Percentiles rank a stretch among this genome's conserved stretches.
Evolutionary conservation across 2,329 filamentous ascomycete genomes (phyloP).

Genomic region (Penicillium vulpinum): DNA sequence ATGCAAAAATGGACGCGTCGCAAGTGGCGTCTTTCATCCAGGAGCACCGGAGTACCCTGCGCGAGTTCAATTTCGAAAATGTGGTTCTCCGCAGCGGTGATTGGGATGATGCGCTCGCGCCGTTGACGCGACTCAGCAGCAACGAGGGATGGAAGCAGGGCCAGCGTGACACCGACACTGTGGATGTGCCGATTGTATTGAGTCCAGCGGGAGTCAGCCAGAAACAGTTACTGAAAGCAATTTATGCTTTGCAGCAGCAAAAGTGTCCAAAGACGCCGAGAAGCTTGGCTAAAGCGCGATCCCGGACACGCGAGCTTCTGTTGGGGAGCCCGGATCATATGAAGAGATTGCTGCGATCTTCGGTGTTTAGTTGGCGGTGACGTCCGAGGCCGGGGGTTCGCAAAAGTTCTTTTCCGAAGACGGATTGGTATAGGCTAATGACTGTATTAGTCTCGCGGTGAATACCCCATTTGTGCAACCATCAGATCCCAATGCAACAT

Average conservation of each 20-base stretch:
- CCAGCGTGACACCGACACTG: constrained; percentile 31
- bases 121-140: constrained; percentile 53
- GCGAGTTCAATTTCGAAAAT: constrained; percentile 78
- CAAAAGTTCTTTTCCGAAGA: constrained; percentile 7
- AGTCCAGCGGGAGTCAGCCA: constrained; percentile 28
- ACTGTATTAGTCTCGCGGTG: constrained; percentile 11
- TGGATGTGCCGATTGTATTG: constrained; percentile 42
- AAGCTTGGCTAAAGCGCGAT: constrained; percentile 25
- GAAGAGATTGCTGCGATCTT: constrained; percentile 30
- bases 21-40: constrained; percentile 60
- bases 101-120: constrained; percentile 81
- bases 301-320: constrained; percentile 28
- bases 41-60: constrained; percentile 65
- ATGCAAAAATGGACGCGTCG: neutral
- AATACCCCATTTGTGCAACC: constrained; percentile 19
- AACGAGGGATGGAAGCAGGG: constrained; percentile 42
- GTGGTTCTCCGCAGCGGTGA: constrained; percentile 68
- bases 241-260: constrained; percentile 27
- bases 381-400: constrained; percentile 3
- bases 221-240: constrained; percentile 26
- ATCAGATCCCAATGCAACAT: constrained; percentile 2
- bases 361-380: constrained; percentile 28
- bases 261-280: constrained; percentile 6
- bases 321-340: constrained; percentile 36
- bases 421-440: constrained; percentile 8